A percentile compares a stretch with the other conserved stretches of the same genome.
Conservation (phyloP, 2,329 filamentous ascomycete species). For the Parastagonospora nodorum region DNA sequence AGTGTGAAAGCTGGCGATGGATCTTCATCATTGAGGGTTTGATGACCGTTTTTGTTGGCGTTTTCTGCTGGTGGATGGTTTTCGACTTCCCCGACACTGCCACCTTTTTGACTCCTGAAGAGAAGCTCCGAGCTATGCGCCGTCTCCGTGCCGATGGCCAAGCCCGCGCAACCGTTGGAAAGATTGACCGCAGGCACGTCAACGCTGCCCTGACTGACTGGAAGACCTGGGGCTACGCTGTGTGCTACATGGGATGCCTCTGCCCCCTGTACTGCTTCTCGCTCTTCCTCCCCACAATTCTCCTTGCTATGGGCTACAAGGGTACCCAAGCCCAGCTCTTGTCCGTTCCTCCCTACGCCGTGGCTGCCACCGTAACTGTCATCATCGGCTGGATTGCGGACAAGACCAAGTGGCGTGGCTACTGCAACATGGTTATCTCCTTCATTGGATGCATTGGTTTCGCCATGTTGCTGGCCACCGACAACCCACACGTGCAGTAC, state of each 20-base stretch:
- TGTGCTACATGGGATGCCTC: constrained; percentile 68
- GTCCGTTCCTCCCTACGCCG: constrained; percentile 76
- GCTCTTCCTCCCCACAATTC: constrained; percentile 55
- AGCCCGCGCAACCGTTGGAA: constrained; percentile 63
- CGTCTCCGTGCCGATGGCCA: constrained; percentile 72
- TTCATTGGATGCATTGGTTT: constrained; percentile 78
- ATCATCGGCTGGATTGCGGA: constrained; percentile 76
- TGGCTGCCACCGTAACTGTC: constrained; percentile 72
- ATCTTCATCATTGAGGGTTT: constrained; percentile 44
- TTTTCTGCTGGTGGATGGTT: constrained; percentile 60
- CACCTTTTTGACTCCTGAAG: constrained; percentile 58
- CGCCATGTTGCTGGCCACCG: constrained; percentile 73
- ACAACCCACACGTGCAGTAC: constrained; percentile 73
- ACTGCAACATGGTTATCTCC: constrained; percentile 78
- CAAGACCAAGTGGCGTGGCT: constrained; percentile 70
- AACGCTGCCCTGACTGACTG: constrained; percentile 54
- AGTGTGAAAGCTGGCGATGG: constrained; percentile 1
- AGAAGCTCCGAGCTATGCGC: constrained; percentile 62
- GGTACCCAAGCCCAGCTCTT: constrained; percentile 71
- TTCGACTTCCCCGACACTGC: constrained; percentile 68
- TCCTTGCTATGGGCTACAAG: constrained; percentile 57
- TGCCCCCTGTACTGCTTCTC: constrained; percentile 47
- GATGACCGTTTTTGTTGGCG: constrained; percentile 43
- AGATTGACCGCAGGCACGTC: constrained; percentile 43
- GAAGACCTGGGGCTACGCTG: constrained; percentile 58